These are phyloP conservation scores for Hevea brasiliensis DNA, from an alignment of 345 rosid genomes.

Conservation along the genomic window DNA sequence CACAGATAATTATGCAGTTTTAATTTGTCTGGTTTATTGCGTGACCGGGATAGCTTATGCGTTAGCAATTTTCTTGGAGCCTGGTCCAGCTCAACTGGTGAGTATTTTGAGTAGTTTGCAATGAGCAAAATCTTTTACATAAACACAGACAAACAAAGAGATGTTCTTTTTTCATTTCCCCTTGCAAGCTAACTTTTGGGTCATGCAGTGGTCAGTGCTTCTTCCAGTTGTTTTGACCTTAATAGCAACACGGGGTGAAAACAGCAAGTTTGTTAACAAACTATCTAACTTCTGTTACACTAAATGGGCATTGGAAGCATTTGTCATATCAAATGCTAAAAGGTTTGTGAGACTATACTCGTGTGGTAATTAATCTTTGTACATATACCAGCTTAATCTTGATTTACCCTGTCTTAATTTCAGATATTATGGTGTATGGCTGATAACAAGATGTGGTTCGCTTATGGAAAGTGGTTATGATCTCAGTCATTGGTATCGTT, in stretches of 20 bases:
- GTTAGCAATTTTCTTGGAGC: conserved; percentile 73
- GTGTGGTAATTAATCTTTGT: neutral
- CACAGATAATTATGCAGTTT: conserved; percentile 68
- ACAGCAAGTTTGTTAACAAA: conserved; percentile 32
- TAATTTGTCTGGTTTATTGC: conserved; percentile 85
- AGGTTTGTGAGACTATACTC: conserved; percentile 41
- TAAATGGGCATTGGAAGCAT: conserved; percentile 96
- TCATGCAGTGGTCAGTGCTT: conserved; percentile 89
- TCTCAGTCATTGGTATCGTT: conserved; percentile 61
- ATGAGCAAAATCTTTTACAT: too few relatives aligned
- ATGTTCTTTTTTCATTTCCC: too few relatives aligned
- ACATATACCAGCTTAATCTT: neutral
- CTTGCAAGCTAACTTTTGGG: neutral
- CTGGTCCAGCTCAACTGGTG: conserved; percentile 96
- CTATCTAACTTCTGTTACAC: conserved; percentile 67
- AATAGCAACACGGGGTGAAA: conserved; percentile 52
- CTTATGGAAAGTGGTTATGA: conserved; percentile 62
- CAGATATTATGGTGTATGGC: conserved; percentile 96
- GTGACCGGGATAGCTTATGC: conserved; percentile 90
- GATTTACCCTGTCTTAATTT: neutral
- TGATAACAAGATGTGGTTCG: conserved; percentile 91
- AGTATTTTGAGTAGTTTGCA: conserved; percentile 27
- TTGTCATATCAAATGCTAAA: conserved; percentile 90
- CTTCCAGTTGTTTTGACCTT: conserved; percentile 96
- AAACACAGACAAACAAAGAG: neutral